Conservation (phyloP, 768 basidiomycete species). For the button mushroom (Agaricus bisporus) region DNA sequence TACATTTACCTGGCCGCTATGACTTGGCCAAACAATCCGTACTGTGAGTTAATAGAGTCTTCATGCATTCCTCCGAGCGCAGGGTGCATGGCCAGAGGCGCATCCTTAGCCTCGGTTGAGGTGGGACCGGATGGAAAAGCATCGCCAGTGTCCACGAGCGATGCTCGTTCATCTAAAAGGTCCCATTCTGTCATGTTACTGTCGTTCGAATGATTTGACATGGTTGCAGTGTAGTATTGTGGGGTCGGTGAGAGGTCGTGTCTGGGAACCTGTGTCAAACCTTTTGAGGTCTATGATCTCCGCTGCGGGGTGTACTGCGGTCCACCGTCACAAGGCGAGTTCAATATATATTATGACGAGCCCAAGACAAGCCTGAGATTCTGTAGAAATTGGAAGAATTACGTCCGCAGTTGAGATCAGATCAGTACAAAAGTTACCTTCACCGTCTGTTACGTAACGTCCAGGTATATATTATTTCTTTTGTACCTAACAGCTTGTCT, state of each 20-base stretch:
- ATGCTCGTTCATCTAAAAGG: conserved; percentile 19
- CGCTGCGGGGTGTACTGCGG: too few species aligned
- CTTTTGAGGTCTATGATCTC: too few species aligned
- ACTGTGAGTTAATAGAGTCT: conserved; percentile 34
- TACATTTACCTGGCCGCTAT: conserved; percentile 37
- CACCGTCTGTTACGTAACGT: not conserved
- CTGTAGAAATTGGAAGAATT: too few species aligned
- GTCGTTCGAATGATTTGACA: not conserved
- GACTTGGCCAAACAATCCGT: conserved; percentile 54
- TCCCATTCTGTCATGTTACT: conserved; percentile 23
- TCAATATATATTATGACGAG: too few species aligned
- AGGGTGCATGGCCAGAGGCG: conserved; percentile 48
- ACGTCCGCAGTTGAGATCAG: not conserved
- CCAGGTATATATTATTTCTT: not conserved
- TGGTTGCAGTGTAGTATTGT: not conserved
- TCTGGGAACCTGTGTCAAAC: too few species aligned
- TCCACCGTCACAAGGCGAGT: too few species aligned
- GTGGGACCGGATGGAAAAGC: conserved; percentile 15
- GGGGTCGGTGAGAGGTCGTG: too few species aligned
- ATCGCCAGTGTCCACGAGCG: conserved; percentile 14
- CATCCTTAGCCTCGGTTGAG: conserved; percentile 35
- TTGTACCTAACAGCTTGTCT: not conserved
- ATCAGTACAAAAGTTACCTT: too few species aligned
- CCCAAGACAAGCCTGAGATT: too few species aligned
- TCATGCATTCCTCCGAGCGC: conserved; percentile 30